Percentiles rank a stretch among this genome's conserved stretches.
Evolutionary conservation across 768 basidiomycete species (phyloP).

Genomic region (Lactarius psammicola): DNA sequence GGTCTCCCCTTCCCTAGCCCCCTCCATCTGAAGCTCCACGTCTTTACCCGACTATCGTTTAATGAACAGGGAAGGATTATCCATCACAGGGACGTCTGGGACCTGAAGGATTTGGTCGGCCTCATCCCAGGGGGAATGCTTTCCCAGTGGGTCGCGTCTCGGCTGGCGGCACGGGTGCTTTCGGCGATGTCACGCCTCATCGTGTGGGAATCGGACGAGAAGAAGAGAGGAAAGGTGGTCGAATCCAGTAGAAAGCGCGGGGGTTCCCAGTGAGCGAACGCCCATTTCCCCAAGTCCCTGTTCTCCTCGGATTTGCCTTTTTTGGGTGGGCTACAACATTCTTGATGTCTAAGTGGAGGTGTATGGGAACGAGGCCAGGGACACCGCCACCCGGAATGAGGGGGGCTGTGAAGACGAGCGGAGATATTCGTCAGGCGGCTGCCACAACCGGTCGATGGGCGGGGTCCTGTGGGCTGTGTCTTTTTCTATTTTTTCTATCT

Average conservation of each 20-base stretch:
- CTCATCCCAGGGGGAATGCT: slow-evolving; percentile 67
- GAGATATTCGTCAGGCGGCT: slow-evolving; percentile 17
- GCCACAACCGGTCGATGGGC: slow-evolving; percentile 6
- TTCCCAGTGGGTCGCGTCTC: slow-evolving; percentile 65
- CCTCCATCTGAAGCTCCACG: slow-evolving; percentile 68
- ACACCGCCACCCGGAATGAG: slow-evolving; percentile 24
- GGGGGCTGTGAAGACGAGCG: slow-evolving; percentile 19
- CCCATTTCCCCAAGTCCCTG: background rate
- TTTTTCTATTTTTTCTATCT: background rate
- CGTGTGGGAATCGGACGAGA: slow-evolving; percentile 22
- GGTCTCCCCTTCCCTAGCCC: slow-evolving; percentile 68
- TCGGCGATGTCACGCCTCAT: slow-evolving; percentile 19
- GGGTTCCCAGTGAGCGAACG: slow-evolving; percentile 21
- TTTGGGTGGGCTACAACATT: slow-evolving; percentile 1
- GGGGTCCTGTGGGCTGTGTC: slow-evolving; percentile 5
- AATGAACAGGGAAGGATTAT: slow-evolving; percentile 82
- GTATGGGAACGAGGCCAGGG: slow-evolving; percentile 21
- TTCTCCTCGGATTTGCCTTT: slow-evolving; percentile 20
- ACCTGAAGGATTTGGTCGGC: slow-evolving; percentile 72
- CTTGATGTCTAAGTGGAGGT: slow-evolving; percentile 9
- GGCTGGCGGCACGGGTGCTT: slow-evolving; percentile 51
- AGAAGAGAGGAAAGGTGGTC: slow-evolving; percentile 14
- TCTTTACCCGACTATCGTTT: slow-evolving; percentile 71
- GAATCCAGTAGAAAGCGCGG: slow-evolving; percentile 17
- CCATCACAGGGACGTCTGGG: slow-evolving; percentile 79